Base-by-base conservation (phyloP, 352 stramenopile genomes). In the Globisporangium cylindrosporum region DNA sequence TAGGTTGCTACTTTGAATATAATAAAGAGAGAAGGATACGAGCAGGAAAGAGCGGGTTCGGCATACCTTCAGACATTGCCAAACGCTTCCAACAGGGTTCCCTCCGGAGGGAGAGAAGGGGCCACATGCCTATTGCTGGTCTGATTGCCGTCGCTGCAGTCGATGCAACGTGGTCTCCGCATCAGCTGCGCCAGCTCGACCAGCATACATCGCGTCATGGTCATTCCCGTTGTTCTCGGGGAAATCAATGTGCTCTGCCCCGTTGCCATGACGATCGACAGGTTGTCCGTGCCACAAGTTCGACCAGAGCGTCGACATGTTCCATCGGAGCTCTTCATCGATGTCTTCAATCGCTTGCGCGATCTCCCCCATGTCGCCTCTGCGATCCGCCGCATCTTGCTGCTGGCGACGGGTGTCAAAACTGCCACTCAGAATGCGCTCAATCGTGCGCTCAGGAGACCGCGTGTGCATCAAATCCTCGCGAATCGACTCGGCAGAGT, bases 391-490 rank as follows among this genome's bases (percentile, higher is more conserved):
- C 5, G 55, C 20, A 46, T 60, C 54, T 60, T 62, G 27, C 48
- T 75, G 64, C 43, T 79, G 71, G 3, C 78, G 70, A 25, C 83
- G 74, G 6, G 82, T 67, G 1, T 86, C 76, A 38, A 89, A 67
- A 9, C 71, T 78, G 15, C 82, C 85, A 43, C 71, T 85, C 12
- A 93, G 38, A 68, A 93, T 90, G 20, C 82, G 80, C 66, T 93
- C 83, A 70, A 91, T 91, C 8, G 85, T 93, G 43, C 80, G 75
- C 53, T 91, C 84, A 4, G 84, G 72, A 0, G 85, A 93, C 22
- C 77, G 79, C 29, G 83, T 92, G 15, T 67, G 73, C 56, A 64
- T 66, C 20, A 93, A 69, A 66, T 93, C 85, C 4, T 69, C 73
- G 9, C 71, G 77, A 60, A 93, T 81, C 12, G 83, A 76, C 46